Evolutionary conservation across 345 rosid species (phyloP).

Genomic region (Atalantia buxifolia): DNA sequence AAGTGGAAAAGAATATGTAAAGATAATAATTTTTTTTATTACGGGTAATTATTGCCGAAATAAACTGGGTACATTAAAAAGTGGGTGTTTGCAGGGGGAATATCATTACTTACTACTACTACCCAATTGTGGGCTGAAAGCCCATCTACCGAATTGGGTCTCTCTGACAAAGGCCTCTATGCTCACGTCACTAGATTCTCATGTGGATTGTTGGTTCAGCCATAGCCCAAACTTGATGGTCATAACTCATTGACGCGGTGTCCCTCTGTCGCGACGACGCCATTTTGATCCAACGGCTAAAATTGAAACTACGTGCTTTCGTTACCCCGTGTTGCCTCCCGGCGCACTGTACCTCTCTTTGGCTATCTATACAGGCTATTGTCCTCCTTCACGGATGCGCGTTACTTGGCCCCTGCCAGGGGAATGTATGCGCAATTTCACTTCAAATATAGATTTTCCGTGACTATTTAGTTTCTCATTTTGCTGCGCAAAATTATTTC

Average conservation of each 20-base stretch:
- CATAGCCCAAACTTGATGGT: not conserved
- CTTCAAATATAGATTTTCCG: not conserved
- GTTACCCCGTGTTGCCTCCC: constrained; percentile 5
- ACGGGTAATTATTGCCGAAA: too few relatives aligned
- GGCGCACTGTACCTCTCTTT: constrained; percentile 26
- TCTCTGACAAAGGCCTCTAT: not conserved
- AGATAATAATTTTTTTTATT: too few relatives aligned
- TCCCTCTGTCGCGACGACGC: not conserved
- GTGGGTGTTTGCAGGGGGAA: too few relatives aligned
- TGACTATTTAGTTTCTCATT: constrained; percentile 4
- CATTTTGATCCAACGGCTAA: constrained; percentile 26
- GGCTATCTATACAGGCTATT: constrained; percentile 8
- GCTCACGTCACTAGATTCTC: not conserved
- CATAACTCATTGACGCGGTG: not conserved
- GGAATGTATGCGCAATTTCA: not conserved
- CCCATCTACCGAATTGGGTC: not conserved
- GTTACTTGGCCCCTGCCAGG: constrained; percentile 27
- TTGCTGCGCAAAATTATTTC: not conserved
- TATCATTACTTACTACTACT: too few relatives aligned
- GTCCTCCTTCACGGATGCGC: constrained; percentile 31
- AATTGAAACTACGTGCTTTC: not conserved
- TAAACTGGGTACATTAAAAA: too few relatives aligned
- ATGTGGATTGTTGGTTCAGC: not conserved
- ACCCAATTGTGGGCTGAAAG: not conserved
- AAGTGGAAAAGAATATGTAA: too few relatives aligned